These are phyloP conservation scores for Tubosaeta sp. DNA, from an alignment of 768 basidiomycete species.

Conservation along the genomic window DNA sequence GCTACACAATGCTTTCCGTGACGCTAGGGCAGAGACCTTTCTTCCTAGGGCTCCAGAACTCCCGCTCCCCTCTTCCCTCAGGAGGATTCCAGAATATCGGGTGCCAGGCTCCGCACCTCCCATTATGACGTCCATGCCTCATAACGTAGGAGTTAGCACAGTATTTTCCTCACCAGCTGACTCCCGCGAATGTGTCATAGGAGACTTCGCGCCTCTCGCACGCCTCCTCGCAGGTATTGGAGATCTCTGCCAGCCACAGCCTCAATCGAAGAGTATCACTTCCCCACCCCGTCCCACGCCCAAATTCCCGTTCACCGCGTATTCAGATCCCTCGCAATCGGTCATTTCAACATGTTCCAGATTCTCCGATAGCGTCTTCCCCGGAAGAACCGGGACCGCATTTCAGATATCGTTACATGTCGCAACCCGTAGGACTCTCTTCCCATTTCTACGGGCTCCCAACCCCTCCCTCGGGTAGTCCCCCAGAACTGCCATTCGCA, in stretches of 20 bases:
- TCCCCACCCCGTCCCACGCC: not conserved
- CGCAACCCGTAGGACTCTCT: not conserved
- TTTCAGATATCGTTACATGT: slow-evolving; percentile 4
- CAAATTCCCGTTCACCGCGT: not conserved
- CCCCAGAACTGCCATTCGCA: not conserved
- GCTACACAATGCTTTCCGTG: slow-evolving; percentile 29
- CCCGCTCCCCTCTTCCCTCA: slow-evolving; percentile 16
- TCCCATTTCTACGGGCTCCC: not conserved
- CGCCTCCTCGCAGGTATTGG: slow-evolving; percentile 4
- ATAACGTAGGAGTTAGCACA: not conserved
- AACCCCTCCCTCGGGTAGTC: slow-evolving; percentile 7
- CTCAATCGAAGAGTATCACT: not conserved
- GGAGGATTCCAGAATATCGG: not conserved
- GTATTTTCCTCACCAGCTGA: not conserved
- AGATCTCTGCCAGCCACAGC: not conserved
- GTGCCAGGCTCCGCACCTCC: not conserved
- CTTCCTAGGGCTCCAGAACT: slow-evolving; percentile 25
- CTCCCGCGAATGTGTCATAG: not conserved
- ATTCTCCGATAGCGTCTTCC: slow-evolving; percentile 16
- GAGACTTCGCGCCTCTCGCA: not conserved
- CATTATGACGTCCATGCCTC: not conserved
- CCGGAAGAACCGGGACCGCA: slow-evolving; percentile 12
- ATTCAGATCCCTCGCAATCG: slow-evolving; percentile 15
- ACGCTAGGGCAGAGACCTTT: slow-evolving; percentile 29
- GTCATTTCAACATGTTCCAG: not conserved